Conservation (phyloP, 1,284 basidiomycete genomes). For the Meripilus lineatus region DNA sequence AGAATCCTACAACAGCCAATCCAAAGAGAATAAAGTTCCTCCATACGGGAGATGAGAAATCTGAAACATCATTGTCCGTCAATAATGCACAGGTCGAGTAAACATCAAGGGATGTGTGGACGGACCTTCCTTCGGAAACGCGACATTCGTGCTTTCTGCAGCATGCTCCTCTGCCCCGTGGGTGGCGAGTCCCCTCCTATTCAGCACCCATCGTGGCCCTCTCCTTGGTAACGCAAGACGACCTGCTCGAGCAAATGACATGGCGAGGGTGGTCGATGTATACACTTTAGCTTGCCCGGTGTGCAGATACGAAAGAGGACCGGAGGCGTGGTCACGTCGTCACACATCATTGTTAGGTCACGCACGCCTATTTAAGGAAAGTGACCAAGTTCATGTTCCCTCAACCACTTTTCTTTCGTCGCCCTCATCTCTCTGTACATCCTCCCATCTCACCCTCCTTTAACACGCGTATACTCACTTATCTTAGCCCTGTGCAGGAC, state of each 20-base stretch:
- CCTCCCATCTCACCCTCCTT: too few relatives aligned
- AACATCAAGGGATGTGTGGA: conserved; percentile 2
- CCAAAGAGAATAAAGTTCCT: conserved; percentile 47
- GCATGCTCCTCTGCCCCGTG: conserved; percentile 28
- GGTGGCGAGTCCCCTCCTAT: conserved; percentile 38
- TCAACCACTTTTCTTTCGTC: too few relatives aligned
- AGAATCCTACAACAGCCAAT: conserved; percentile 44
- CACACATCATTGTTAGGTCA: too few relatives aligned
- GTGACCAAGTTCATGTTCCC: too few relatives aligned
- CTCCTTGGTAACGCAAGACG: neutral
- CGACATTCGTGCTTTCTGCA: conserved; percentile 32
- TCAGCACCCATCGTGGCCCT: too few relatives aligned
- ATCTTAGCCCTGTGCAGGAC: too few relatives aligned
- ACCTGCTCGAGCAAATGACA: neutral
- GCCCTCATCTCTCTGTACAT: too few relatives aligned
- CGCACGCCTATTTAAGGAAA: too few relatives aligned
- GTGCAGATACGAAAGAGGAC: neutral
- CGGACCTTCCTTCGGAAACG: conserved; percentile 59
- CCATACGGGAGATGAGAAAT: conserved; percentile 61
- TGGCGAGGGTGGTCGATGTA: neutral
- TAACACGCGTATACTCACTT: too few relatives aligned
- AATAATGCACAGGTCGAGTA: neutral
- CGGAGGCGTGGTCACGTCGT: neutral
- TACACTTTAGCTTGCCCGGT: neutral
- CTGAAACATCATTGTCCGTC: conserved; percentile 24